Conservation (phyloP, 2,329 filamentous ascomycete species). For the Fusarium metavorans region DNA sequence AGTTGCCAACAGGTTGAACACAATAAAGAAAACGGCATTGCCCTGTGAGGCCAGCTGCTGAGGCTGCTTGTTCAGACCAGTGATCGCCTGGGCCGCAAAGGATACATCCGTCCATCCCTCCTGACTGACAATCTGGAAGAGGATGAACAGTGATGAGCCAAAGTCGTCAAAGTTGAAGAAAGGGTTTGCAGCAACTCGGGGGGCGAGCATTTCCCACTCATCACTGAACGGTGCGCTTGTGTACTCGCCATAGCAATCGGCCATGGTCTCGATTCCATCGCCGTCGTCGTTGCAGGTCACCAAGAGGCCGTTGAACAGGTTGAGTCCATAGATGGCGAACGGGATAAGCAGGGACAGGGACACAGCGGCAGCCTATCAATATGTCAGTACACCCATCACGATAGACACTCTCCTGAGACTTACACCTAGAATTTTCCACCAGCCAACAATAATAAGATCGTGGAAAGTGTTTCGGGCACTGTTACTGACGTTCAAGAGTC, state of each 20-base stretch:
- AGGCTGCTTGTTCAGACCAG: slow-evolving; percentile 80
- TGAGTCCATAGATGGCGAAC: slow-evolving; percentile 95
- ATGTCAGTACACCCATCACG: neutral
- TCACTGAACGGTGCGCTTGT: slow-evolving; percentile 77
- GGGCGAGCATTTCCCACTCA: slow-evolving; percentile 84
- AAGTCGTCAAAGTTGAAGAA: slow-evolving; percentile 97
- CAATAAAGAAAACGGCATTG: slow-evolving; percentile 93
- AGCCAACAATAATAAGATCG: slow-evolving; percentile 92
- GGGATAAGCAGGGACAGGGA: slow-evolving; percentile 94
- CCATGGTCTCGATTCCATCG: slow-evolving; percentile 68
- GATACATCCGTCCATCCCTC: slow-evolving; percentile 98
- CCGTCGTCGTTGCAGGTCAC: slow-evolving; percentile 77
- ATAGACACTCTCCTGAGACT: slow-evolving; percentile 48
- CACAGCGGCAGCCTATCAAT: slow-evolving; percentile 80
- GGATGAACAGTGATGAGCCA: slow-evolving; percentile 90
- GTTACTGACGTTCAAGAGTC: slow-evolving; percentile 94
- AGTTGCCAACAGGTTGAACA: slow-evolving; percentile 95
- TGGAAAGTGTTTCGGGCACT: slow-evolving; percentile 97
- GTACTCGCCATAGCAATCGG: slow-evolving; percentile 88
- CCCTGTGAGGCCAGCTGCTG: slow-evolving; percentile 76
- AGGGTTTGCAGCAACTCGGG: slow-evolving; percentile 82
- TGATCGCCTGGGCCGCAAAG: slow-evolving; percentile 85
- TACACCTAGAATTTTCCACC: slow-evolving; percentile 91
- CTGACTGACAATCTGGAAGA: slow-evolving; percentile 98
- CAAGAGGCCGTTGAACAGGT: slow-evolving; percentile 89